Conservation (phyloP, 2,329 filamentous ascomycete genomes). For the Daldinia sp. region DNA sequence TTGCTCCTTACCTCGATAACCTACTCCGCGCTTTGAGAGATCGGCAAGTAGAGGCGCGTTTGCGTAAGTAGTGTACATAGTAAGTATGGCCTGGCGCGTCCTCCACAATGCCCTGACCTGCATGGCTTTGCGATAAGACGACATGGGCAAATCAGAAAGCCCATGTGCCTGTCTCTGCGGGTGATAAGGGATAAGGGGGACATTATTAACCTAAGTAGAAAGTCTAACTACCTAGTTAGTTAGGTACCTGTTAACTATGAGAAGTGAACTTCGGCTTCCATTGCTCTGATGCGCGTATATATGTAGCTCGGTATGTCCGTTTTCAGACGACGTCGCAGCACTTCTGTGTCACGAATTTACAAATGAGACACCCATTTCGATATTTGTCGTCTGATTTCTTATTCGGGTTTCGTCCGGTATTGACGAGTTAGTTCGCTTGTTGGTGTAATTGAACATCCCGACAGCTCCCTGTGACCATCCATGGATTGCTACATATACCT, state of each 20-base stretch:
- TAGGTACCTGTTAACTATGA: no score
- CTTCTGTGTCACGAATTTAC: no score
- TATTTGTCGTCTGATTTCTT: neutral
- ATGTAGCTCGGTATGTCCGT: conserved; percentile 19
- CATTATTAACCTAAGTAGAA: no score
- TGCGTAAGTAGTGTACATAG: no score
- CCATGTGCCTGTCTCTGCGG: conserved; percentile 31
- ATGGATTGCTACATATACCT: neutral
- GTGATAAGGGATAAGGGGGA: conserved; percentile 8
- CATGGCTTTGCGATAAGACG: conserved; percentile 30
- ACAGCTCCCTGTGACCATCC: neutral
- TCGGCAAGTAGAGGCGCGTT: conserved; percentile 31
- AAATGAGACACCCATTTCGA: neutral
- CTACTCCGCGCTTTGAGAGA: conserved; percentile 13
- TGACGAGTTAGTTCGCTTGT: neutral
- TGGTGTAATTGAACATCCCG: neutral
- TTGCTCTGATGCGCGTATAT: neutral
- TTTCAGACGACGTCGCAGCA: conserved; percentile 15
- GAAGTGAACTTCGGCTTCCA: conserved; percentile 3
- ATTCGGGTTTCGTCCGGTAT: neutral
- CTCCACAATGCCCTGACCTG: conserved; percentile 21
- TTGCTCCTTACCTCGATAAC: conserved; percentile 1
- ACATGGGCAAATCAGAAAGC: conserved; percentile 32
- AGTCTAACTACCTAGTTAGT: no score
- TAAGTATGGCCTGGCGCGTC: conserved; percentile 2